Evolutionary conservation across 2,329 filamentous ascomycete genomes (phyloP), one percentile per base, ranked within the genome.

Genomic region (Didymella glomerata): DNA sequence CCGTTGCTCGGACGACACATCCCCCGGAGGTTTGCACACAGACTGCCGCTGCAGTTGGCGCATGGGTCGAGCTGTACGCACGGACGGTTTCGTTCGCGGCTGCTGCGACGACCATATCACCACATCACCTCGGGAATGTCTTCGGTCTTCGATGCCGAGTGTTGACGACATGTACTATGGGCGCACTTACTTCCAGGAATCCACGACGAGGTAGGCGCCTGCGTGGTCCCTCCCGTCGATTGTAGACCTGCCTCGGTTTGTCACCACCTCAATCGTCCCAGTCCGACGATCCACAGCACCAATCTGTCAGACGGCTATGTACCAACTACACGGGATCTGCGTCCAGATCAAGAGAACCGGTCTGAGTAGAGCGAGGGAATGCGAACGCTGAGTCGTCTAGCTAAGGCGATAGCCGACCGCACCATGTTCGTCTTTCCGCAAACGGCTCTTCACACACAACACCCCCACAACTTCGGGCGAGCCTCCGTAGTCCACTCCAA

Each of bases 1-100:
- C 49, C 40, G 55, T 58, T 48, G 55, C 55, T 54, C 40, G 6
- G 49, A 34, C 50, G 49, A 59, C 56, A 59, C 22, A 54, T 59
- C 49, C 56, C 56, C 49, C 56, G 22, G 38, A 44, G 16, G 16
- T 32, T 32, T 32, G 11, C 32, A 48, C 56, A 54, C 56, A 59
- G 56, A 46, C 56, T 44, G 24, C 38, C 38, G 38, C 49, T 48
- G 13, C 28, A 38, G 34, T 18, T 16, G 16, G 16, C 30, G 25
- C 53, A 56, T 24, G 53, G 53, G 40, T 45, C 40, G 32, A 45
- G 46, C 53, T 56, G 53, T 40, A 50, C 49, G 53, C 53, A 50
- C 53, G 46, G 53, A 46, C 47, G 3, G n/a, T n/a, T n/a, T n/a
- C n/a, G n/a, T n/a, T n/a, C n/a, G n/a, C n/a, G n/a, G n/a, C n/a